phyloP scores from a whole-genome alignment of 805 yeast genomes.

The Metschnikowia noctiluminum region DNA sequence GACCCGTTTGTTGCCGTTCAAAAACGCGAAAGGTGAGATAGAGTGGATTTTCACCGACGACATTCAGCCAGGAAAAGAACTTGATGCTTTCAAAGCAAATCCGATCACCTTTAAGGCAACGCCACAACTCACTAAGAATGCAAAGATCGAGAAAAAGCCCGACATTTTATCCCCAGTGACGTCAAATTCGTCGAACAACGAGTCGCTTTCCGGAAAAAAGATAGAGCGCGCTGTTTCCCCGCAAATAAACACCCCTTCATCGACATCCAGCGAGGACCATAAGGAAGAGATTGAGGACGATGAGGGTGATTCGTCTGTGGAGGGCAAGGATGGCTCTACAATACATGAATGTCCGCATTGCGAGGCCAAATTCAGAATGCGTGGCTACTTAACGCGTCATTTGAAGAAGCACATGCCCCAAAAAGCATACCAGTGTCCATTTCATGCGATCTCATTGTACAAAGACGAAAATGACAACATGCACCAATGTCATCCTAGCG shows the following conservation, averaged over 20 bases:
- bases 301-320: constrained; percentile 3
- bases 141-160: constrained; percentile 4
- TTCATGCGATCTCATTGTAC: constrained; percentile 36
- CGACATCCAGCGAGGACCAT: constrained; percentile 24
- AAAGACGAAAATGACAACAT: constrained; percentile 39
- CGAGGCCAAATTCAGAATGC: constrained; percentile 46
- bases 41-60: constrained; percentile 56
- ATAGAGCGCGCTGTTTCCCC: constrained; percentile 17
- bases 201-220: constrained; percentile 25
- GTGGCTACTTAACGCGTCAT: constrained; percentile 55
- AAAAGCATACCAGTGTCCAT: constrained; percentile 56
- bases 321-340: constrained; percentile 20
- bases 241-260: constrained; percentile 30
- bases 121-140: constrained; percentile 1
- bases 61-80: constrained; percentile 23
- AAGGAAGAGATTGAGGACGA: constrained; percentile 15
- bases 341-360: constrained; percentile 47
- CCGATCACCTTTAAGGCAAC: constrained; percentile 1
- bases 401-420: constrained; percentile 48
- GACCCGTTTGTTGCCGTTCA: constrained; percentile 49
- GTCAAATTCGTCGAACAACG: constrained; percentile 32
- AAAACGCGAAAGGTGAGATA: constrained; percentile 51
- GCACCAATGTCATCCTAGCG: constrained; percentile 53
- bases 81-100: constrained; percentile 26
- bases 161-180: constrained; percentile 34